A percentile compares a stretch with the other conserved stretches of the same genome.
These are phyloP conservation scores for Piper longum DNA, from an alignment of 164 flowering plant genomes.

Conservation along the genomic window DNA sequence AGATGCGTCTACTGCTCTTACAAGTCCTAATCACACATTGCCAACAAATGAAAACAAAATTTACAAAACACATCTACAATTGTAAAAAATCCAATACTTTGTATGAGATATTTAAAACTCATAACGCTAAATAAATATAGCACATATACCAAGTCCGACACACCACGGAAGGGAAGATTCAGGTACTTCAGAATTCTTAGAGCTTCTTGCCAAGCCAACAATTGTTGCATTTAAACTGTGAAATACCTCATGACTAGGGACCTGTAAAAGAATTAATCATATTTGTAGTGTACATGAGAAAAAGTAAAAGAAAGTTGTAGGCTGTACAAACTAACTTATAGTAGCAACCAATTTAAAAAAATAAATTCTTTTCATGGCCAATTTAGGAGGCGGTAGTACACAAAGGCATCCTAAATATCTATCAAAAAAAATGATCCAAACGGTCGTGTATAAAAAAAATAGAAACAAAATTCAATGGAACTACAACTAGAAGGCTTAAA, in stretches of 20 bases:
- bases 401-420: background rate
- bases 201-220: slow-evolving; percentile 68
- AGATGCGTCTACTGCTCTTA: slow-evolving; percentile 61
- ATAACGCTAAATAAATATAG: background rate
- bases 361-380: background rate
- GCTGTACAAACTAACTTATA: background rate
- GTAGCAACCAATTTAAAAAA: background rate
- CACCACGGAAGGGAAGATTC: slow-evolving; percentile 29
- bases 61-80: too few relatives aligned
- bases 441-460: too few relatives aligned
- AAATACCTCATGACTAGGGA: slow-evolving; percentile 50
- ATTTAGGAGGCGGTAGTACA: background rate
- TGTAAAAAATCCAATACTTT: slow-evolving; percentile 8
- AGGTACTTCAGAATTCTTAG: slow-evolving; percentile 25
- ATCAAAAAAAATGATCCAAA: background rate
- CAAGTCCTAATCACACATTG: slow-evolving; percentile 30
- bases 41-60: too few relatives aligned
- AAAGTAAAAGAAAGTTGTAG: background rate
- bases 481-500: too few relatives aligned
- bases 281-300: background rate
- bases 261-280: slow-evolving; percentile 22
- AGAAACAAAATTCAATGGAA: too few relatives aligned
- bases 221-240: slow-evolving; percentile 79
- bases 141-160: slow-evolving; percentile 90
- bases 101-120: background rate